Base-by-base conservation (phyloP, 1,139 yeast species). In the Lodderomyces metapsilosis region DNA sequence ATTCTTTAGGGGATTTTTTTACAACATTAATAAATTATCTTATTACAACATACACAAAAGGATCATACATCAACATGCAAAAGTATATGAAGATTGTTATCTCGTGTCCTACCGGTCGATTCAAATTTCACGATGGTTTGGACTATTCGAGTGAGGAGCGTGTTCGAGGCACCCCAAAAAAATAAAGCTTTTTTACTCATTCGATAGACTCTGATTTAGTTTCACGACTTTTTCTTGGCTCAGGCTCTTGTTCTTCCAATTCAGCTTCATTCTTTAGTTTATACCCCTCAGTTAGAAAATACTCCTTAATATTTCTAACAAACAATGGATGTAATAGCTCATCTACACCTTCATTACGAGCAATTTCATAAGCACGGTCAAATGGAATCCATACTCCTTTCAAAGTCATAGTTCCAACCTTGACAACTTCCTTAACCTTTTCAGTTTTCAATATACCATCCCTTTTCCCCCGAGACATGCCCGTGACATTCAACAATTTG, bases 381-480 rank as follows among this genome's bases (percentile, higher is more conserved):
- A 71, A 74, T 0, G 82, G 82, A 15, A 78, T 68, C 82, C 82
- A 77, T 1, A 77, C 80, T 0, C 76, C 82, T 49, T 77, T 77
- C 48, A 77, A 60, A 49, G 72, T 72, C 79, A 77, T 77, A 2
- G 76, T 64, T 0, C 82, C 82, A 8, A 68, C 66, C 48, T 75
- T 75, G 13, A 77, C 75, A 0, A 77, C 82, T 18, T 53, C 59
- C 28, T 76, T 62, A 3, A 56, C 53, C 46, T 64, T 68, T 47
- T 77, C 82, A 3, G 73, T 59, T 47, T 77, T 77, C 36, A 77
- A 71, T 48, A 92, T 85, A 10, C 98, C 97, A 64, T 91, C 98
- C 50, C 98, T 76, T 50, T 95, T 83, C 11, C 98, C 98, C 50
- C 98, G 77, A 10, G 97, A 88, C 92, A 92, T 87, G 43, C 89